Evolutionary conservation across 345 rosid species (phyloP).

Genomic region (Trapa incisa): DNA sequence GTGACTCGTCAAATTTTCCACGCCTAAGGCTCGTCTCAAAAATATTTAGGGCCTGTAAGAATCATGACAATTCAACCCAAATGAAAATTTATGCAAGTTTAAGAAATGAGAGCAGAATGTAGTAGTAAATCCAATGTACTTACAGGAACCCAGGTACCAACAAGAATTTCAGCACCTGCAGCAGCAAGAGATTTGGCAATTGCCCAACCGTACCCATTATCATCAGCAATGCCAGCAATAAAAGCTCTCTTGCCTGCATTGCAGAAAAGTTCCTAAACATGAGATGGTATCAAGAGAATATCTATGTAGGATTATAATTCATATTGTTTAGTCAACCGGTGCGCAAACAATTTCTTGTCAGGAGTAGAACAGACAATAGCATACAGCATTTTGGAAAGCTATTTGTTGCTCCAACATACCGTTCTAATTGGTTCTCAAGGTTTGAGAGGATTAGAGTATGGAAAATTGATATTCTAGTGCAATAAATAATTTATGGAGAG

Average conservation of each 20-base stretch:
- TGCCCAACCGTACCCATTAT: slow-evolving; percentile 69
- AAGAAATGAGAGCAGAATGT: background rate
- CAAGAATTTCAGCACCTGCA: slow-evolving; percentile 53
- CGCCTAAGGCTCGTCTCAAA: slow-evolving; percentile 45
- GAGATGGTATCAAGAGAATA: background rate
- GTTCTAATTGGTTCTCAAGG: background rate
- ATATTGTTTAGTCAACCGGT: background rate
- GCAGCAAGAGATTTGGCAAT: slow-evolving; percentile 64
- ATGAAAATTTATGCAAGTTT: background rate
- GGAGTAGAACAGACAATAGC: background rate
- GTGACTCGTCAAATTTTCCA: slow-evolving; percentile 49
- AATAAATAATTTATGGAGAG: background rate
- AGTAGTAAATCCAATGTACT: slow-evolving; percentile 12
- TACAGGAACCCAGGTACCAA: slow-evolving; percentile 61
- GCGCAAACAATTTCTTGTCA: background rate
- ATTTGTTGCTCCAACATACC: background rate
- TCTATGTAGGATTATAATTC: background rate
- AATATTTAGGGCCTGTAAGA: slow-evolving; percentile 43
- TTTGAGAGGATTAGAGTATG: background rate
- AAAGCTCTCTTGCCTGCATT: slow-evolving; percentile 47
- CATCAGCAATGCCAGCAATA: slow-evolving; percentile 61
- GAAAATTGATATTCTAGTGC: background rate
- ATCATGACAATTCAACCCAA: background rate
- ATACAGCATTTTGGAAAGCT: background rate
- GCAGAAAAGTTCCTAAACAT: background rate